A percentile compares a stretch with the other conserved stretches of the same genome.
Conservation (phyloP, 495 filamentous ascomycete species). For the Penicillium psychrofluorescens region DNA sequence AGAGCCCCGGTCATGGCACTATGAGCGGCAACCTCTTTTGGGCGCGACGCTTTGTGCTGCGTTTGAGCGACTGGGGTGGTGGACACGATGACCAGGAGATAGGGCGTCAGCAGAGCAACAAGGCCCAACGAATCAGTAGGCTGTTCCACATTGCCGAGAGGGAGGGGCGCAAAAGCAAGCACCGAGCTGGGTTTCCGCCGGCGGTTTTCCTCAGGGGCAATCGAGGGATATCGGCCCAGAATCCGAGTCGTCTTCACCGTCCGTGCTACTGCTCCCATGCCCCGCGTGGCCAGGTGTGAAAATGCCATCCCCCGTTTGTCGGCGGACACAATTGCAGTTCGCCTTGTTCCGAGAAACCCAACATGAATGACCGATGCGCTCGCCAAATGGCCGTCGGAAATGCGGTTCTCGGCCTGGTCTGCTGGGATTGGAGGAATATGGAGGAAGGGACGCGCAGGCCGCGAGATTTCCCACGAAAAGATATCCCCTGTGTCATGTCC, state of each 20-base stretch:
- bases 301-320: constrained; percentile 97
- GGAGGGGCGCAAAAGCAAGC: constrained; percentile 82
- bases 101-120: constrained; percentile 93
- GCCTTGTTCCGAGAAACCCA: constrained; percentile 90
- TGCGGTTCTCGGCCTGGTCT: constrained; percentile 55
- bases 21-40: constrained; percentile 84
- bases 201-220: constrained; percentile 44
- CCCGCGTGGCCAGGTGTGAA: constrained; percentile 88
- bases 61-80: constrained; percentile 94
- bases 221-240: constrained; percentile 79
- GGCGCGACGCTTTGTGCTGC: constrained; percentile 83
- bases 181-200: constrained; percentile 91
- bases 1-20: constrained; percentile 87
- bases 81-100: constrained; percentile 91
- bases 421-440: constrained; percentile 71
- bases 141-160: constrained; percentile 86
- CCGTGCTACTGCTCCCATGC: constrained; percentile 77
- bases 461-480: constrained; percentile 91
- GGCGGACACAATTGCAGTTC: constrained; percentile 95
- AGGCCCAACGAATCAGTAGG: constrained; percentile 82
- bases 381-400: constrained; percentile 73
- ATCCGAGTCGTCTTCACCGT: constrained; percentile 86
- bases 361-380: constrained; percentile 75
- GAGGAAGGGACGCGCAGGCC: constrained; percentile 77
- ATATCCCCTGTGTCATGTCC: constrained; percentile 89